A percentile compares a stretch with the other conserved stretches of the same genome.
Conservation (phyloP, 2,329 filamentous ascomycete species). For the Dactylellina drechsleri region DNA sequence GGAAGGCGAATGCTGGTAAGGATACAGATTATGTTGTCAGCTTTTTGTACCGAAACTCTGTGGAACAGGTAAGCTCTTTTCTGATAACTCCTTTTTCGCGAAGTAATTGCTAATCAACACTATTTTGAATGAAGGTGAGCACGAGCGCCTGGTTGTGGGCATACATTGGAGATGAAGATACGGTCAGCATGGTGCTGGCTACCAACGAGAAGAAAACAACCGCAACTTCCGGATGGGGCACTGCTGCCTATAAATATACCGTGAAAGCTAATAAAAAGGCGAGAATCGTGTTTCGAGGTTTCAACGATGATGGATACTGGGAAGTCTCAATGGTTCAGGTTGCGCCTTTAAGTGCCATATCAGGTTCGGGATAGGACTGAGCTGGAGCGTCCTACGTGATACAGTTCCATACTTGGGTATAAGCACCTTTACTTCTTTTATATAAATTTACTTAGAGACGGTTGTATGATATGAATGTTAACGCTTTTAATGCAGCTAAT, state of each 20-base stretch:
- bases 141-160: conserved; percentile 41
- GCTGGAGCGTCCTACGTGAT: too few species aligned
- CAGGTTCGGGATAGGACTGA: too few species aligned
- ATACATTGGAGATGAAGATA: conserved; percentile 45
- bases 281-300: conserved; percentile 30
- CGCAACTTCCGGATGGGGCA: conserved; percentile 26
- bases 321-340: conserved; percentile 37
- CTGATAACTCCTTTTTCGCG: neutral
- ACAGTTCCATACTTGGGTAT: too few species aligned
- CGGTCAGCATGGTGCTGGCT: conserved; percentile 18
- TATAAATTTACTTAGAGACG: too few species aligned
- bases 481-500: too few species aligned
- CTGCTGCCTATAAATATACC: conserved; percentile 43
- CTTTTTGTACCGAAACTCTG: conserved; percentile 43
- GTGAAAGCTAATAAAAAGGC: conserved; percentile 36
- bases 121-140: conserved; percentile 6
- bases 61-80: conserved; percentile 6
- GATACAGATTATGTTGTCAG: conserved; percentile 48
- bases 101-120: neutral
- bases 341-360: conserved; percentile 6
- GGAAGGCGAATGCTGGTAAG: conserved; percentile 8
- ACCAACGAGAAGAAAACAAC: conserved; percentile 42
- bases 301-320: conserved; percentile 33
- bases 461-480: too few species aligned
- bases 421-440: too few species aligned